Conservation (phyloP, 2,329 filamentous ascomycete genomes). For the Aschersonia sp. region DNA sequence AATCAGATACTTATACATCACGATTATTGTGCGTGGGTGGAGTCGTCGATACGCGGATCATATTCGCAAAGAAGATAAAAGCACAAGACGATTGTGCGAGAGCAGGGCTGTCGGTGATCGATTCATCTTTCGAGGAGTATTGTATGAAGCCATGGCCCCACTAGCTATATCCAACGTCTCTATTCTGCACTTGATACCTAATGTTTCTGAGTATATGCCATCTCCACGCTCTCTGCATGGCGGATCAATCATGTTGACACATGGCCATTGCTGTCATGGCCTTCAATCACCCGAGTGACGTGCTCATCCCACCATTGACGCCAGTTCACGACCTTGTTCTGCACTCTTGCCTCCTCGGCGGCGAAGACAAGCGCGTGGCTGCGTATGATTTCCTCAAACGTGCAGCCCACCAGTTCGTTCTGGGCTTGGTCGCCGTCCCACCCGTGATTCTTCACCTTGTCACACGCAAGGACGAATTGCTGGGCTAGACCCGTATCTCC, state of each 20-base stretch:
- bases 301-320: conserved; percentile 53
- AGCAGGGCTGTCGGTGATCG: too few species aligned
- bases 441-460: conserved; percentile 58
- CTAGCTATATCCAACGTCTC: too few species aligned
- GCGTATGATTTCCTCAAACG: conserved; percentile 71
- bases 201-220: too few species aligned
- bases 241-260: background rate
- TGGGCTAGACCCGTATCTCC: conserved; percentile 46
- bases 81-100: too few species aligned
- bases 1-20: too few species aligned
- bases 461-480: conserved; percentile 72
- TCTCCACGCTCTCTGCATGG: too few species aligned
- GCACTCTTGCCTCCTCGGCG: conserved; percentile 69
- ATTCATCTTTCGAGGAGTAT: too few species aligned
- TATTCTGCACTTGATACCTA: too few species aligned
- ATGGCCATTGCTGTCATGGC: background rate
- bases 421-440: conserved; percentile 60
- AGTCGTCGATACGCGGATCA: too few species aligned
- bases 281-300: conserved; percentile 10
- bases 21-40: too few species aligned
- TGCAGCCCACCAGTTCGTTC: conserved; percentile 61
- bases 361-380: conserved; percentile 92
- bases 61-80: too few species aligned
- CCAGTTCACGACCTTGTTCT: conserved; percentile 61
- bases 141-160: too few species aligned